Evolutionary conservation across 2,329 filamentous ascomycete species (phyloP).

Genomic region (Aspergillus piperis): DNA sequence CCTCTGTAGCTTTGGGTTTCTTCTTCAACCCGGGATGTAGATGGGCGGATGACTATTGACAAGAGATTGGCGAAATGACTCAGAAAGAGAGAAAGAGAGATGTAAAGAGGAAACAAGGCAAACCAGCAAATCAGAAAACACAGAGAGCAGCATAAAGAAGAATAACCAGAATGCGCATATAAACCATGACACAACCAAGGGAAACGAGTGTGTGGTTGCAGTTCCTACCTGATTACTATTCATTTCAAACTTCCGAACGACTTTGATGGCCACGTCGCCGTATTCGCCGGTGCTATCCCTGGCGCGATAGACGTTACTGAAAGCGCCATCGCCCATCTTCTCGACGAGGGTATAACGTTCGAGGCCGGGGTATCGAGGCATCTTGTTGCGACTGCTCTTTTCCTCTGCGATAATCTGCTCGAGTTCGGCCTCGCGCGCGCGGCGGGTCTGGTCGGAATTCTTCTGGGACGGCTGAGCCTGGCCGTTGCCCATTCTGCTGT

Average conservation of each 20-base stretch:
- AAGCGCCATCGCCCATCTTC: constrained; percentile 99
- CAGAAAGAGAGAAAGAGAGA: constrained; percentile 27
- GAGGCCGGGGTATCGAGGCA: constrained; percentile 81
- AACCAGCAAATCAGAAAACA: constrained; percentile 25
- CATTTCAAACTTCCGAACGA: constrained; percentile 98
- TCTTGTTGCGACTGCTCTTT: constrained; percentile 78
- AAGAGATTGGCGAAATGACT: constrained; percentile 52
- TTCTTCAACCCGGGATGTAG: constrained; percentile 96
- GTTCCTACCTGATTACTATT: constrained; percentile 92
- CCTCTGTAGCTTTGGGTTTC: constrained; percentile 94
- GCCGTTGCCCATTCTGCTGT: constrained; percentile 63
- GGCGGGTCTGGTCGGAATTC: constrained; percentile 60
- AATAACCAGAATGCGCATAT: constrained; percentile 25
- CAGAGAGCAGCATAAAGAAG: constrained; percentile 22
- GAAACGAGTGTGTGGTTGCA: constrained; percentile 23
- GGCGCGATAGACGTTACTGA: constrained; percentile 97
- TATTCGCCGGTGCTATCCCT: constrained; percentile 70
- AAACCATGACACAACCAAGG: constrained; percentile 25
- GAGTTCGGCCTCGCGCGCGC: constrained; percentile 63
- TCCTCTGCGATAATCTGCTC: constrained; percentile 90
- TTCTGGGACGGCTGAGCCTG: constrained; percentile 55
- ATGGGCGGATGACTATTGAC: constrained; percentile 78
- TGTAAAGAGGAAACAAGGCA: constrained; percentile 20
- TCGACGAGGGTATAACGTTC: constrained; percentile 84
- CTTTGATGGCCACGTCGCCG: constrained; percentile 92